Conservation (phyloP, 1,139 yeast genomes). For the Meyerozyma carpophila region DNA sequence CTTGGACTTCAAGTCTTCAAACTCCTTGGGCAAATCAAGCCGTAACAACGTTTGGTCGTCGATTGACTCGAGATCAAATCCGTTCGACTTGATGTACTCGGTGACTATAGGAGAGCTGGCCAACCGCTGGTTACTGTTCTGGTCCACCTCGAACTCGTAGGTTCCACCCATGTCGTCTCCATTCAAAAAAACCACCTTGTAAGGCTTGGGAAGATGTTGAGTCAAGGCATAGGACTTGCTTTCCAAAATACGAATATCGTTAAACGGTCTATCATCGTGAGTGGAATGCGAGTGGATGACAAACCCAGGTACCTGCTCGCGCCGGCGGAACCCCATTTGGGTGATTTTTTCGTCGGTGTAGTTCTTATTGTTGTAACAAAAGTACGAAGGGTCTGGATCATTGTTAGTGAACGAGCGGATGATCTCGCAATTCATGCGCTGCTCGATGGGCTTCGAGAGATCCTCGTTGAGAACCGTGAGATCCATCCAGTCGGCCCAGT, state of each 20-base stretch:
- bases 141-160: slow-evolving; percentile 27
- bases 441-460: slow-evolving; percentile 5
- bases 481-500: slow-evolving; percentile 18
- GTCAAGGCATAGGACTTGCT: slow-evolving; percentile 16
- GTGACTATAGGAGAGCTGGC: slow-evolving; percentile 9
- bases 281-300: slow-evolving; percentile 17
- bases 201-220: slow-evolving; percentile 23
- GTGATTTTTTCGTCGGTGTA: slow-evolving; percentile 6
- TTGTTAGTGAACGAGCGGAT: slow-evolving; percentile 12
- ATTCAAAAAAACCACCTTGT: slow-evolving; percentile 24
- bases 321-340: slow-evolving; percentile 8
- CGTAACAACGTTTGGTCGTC: slow-evolving; percentile 10
- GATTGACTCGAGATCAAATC: slow-evolving; percentile 7
- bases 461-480: slow-evolving; percentile 8
- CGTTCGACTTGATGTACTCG: slow-evolving; percentile 7
- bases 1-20: slow-evolving; percentile 11
- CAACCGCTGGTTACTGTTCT: slow-evolving; percentile 9
- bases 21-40: slow-evolving; percentile 19
- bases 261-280: slow-evolving; percentile 12
- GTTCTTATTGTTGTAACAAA: slow-evolving; percentile 8
- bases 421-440: slow-evolving; percentile 7
- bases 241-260: slow-evolving; percentile 11
- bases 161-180: slow-evolving; percentile 18
- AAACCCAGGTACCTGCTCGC: slow-evolving; percentile 13
- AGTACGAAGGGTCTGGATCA: slow-evolving; percentile 12